Base-by-base conservation (phyloP, 192 early-diverging fungal species). In the Coemansia sp. region DNA sequence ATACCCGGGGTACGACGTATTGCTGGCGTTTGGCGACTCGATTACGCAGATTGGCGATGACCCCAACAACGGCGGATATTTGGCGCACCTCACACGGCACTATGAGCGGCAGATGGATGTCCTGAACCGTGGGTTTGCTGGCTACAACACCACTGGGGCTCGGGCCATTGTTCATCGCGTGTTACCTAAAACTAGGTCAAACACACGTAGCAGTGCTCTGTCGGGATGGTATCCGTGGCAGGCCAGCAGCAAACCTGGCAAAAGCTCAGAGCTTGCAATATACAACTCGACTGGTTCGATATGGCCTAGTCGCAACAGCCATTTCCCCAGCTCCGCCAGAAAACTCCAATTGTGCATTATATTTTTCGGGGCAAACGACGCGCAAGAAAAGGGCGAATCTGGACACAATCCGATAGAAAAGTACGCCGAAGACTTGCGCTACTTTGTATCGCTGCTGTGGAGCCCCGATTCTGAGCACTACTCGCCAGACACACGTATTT, bases 341-440 rank as follows among this genome's bases (percentile, higher is more conserved):
- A 28, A 12, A n/a, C 42, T 47, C 4, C 58, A 47, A 8, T 23
- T 60, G 25, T 60, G 58, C 21, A 20, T 81, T 31, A 72, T 95
- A 20, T 88, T 88, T 58, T 83, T 92, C 58, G 93, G 93, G 14
- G 84, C 93, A 6, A 93, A 95, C 65, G 93, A 95, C 61, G 84
- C 89, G 0, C 52, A 54, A 15, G 15, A 7, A n/a, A 5, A 81
- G 82, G 3, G 54, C 85, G 26, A 70, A 68, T 5, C 53, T 51
- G 20, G 73, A 77, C 84, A 87, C 63, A 87, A 90, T 0, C 68
- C 85, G 3, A 14, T 92, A 31, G 58, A 67, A 0, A 56, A 67
- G 4, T 94, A 85, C 62, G 74, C 71, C 2, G 26, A 63, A 15
- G 89, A 94, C 56, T 42, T 92, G 18, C 70, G 67, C 18, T 58